Percentiles rank a stretch among this genome's conserved stretches.
Conservation (phyloP, 306 rosid species). For the Arachis stenosperma region DNA sequence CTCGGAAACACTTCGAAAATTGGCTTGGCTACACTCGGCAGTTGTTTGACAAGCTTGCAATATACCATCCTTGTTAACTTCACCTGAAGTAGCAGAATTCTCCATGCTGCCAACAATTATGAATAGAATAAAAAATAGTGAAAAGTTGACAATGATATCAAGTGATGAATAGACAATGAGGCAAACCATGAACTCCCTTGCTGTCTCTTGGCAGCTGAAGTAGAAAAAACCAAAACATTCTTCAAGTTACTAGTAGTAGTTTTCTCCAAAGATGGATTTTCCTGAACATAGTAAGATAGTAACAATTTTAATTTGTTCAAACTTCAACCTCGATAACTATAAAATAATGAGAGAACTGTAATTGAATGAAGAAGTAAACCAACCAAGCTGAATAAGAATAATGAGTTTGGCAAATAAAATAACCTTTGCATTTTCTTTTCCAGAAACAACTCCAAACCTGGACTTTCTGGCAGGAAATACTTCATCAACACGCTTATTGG, state of each 20-base stretch:
- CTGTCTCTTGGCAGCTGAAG: conserved; percentile 48
- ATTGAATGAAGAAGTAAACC: not conserved
- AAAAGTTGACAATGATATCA: conserved; percentile 7
- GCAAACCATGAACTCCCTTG: conserved; percentile 58
- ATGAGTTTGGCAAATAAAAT: conserved; percentile 15
- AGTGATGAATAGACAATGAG: conserved; percentile 23
- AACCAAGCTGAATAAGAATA: not conserved
- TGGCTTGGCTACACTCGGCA: conserved; percentile 62
- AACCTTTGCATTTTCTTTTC: conserved; percentile 87
- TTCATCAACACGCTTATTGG: conserved; percentile 70
- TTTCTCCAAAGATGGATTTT: conserved; percentile 56
- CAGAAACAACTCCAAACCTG: conserved; percentile 47
- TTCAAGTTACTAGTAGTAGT: conserved; percentile 47
- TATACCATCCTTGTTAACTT: conserved; percentile 41
- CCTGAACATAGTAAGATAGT: conserved; percentile 50
- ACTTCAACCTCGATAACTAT: conserved; percentile 16
- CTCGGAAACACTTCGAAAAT: conserved; percentile 78
- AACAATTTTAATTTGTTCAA: conserved; percentile 30
- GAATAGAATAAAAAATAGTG: conserved; percentile 29
- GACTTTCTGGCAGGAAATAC: conserved; percentile 63
- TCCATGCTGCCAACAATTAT: conserved; percentile 53
- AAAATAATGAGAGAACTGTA: conserved; percentile 15
- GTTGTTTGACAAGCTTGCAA: conserved; percentile 49
- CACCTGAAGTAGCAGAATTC: conserved; percentile 43
- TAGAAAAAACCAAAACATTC: conserved; percentile 54